Evolutionary conservation across 176 grass and related monocot species (phyloP).

Genomic region (Thinopyrum elongatum): DNA sequence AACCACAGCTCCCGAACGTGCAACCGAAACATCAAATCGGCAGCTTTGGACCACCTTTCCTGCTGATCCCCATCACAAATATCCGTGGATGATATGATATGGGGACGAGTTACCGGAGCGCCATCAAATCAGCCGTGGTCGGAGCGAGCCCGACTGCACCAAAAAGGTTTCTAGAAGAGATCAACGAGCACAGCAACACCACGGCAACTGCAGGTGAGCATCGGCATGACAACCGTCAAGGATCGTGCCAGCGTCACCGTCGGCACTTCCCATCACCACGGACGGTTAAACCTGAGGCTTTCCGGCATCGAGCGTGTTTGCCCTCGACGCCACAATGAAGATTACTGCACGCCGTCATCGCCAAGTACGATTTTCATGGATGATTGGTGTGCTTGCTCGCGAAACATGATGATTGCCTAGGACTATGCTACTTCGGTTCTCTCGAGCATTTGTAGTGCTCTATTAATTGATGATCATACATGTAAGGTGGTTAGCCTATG

Average conservation of each 20-base stretch:
- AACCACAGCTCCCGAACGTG: neutral
- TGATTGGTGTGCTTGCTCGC: neutral
- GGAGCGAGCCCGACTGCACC: neutral
- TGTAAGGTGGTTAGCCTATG: no score
- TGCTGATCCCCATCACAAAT: neutral
- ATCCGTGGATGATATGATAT: neutral
- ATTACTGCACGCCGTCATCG: neutral
- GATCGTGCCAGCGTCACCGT: neutral
- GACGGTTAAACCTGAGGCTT: neutral
- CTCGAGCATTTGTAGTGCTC: neutral
- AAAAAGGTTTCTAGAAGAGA: neutral
- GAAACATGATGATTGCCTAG: neutral
- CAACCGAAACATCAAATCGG: neutral
- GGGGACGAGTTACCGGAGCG: neutral
- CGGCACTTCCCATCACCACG: no score
- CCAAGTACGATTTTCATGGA: neutral
- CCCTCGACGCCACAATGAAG: neutral
- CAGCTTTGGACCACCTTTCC: neutral
- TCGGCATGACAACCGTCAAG: neutral
- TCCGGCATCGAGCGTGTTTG: neutral
- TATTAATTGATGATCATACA: no score
- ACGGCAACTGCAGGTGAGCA: neutral
- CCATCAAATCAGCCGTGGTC: neutral
- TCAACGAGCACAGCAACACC: neutral
- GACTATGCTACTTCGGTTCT: neutral